phyloP scores from a whole-genome alignment of 345 rosid species.

The Lepidium africanum region DNA sequence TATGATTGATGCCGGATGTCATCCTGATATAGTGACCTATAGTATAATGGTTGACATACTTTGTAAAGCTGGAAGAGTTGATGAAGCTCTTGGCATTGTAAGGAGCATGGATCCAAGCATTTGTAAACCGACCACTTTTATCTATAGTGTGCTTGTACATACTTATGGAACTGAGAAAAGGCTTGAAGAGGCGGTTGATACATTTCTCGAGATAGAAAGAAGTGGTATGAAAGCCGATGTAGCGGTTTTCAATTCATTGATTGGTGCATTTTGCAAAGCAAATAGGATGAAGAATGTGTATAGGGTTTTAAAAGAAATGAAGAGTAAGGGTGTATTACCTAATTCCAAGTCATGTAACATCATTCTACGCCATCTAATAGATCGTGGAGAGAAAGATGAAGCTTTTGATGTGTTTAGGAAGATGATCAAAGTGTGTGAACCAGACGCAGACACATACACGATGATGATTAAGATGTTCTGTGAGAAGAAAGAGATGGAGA shows the following conservation, averaged over 20 bases:
- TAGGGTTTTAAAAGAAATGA: slow-evolving; percentile 74
- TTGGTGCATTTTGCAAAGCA: slow-evolving; percentile 73
- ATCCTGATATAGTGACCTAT: slow-evolving; percentile 80
- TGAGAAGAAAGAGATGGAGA: slow-evolving; percentile 43
- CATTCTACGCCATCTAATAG: slow-evolving; percentile 51
- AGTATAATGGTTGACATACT: slow-evolving; percentile 80
- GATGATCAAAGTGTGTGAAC: slow-evolving; percentile 75
- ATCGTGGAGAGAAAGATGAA: slow-evolving; percentile 56
- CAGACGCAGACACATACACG: slow-evolving; percentile 86
- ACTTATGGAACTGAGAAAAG: slow-evolving; percentile 68
- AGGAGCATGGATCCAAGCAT: slow-evolving; percentile 48
- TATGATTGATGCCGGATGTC: slow-evolving; percentile 59
- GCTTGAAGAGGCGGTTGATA: slow-evolving; percentile 69
- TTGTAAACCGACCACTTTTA: slow-evolving; percentile 64
- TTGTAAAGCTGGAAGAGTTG: slow-evolving; percentile 87
- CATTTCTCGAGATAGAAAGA: slow-evolving; percentile 79
- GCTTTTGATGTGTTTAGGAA: slow-evolving; percentile 63
- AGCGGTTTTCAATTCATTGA: slow-evolving; percentile 66
- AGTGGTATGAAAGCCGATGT: slow-evolving; percentile 64
- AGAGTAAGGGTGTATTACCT: slow-evolving; percentile 44
- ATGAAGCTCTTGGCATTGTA: slow-evolving; percentile 69
- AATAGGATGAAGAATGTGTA: slow-evolving; percentile 57
- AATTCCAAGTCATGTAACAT: slow-evolving; percentile 77
- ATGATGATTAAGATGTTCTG: slow-evolving; percentile 96
- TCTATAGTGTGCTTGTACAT: slow-evolving; percentile 78